Percentiles rank a stretch among this genome's conserved stretches.
phyloP scores from a whole-genome alignment of 768 basidiomycete genomes.

The Kockovaella imperatae region DNA sequence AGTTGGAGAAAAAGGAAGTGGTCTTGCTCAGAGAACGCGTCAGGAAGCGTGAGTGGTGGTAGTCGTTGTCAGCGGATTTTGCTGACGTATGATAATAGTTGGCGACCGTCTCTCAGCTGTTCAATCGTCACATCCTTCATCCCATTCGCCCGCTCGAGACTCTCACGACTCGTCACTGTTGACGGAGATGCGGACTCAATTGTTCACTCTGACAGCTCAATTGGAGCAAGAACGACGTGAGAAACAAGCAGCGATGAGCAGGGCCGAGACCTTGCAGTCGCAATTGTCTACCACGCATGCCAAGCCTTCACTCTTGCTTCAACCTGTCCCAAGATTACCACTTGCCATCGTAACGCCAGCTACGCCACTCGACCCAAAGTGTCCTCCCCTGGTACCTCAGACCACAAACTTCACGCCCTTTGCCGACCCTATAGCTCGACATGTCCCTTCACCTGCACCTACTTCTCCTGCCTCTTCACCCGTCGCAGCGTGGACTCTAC shows the following conservation, averaged over 20 bases:
- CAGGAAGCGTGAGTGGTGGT: conserved; percentile 35
- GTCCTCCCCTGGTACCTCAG: too few relatives aligned
- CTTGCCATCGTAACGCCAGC: background rate
- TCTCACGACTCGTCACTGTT: conserved; percentile 23
- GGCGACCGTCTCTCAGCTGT: conserved; percentile 33
- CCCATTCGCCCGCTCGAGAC: conserved; percentile 23
- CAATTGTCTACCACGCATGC: background rate
- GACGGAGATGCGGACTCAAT: conserved; percentile 45
- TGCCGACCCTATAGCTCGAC: too few relatives aligned
- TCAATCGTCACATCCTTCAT: conserved; percentile 2
- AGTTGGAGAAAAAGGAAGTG: conserved; percentile 63
- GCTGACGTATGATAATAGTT: conserved; percentile 17
- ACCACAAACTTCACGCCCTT: too few relatives aligned
- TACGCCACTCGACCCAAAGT: background rate
- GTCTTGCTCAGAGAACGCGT: conserved; percentile 70
- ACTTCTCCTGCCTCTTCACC: background rate
- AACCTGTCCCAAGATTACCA: background rate
- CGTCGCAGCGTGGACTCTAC: background rate
- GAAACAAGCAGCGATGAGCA: conserved; percentile 27
- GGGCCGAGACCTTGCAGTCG: conserved; percentile 6
- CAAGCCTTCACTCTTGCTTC: background rate
- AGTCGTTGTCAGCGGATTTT: background rate
- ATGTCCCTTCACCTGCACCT: too few relatives aligned
- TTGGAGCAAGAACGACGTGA: conserved; percentile 43
- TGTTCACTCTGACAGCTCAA: conserved; percentile 46